Percentiles rank a stretch among this genome's conserved stretches.
Evolutionary conservation across 2,329 filamentous ascomycete genomes (phyloP).

Genomic region (Cucurbitaria berberidis): DNA sequence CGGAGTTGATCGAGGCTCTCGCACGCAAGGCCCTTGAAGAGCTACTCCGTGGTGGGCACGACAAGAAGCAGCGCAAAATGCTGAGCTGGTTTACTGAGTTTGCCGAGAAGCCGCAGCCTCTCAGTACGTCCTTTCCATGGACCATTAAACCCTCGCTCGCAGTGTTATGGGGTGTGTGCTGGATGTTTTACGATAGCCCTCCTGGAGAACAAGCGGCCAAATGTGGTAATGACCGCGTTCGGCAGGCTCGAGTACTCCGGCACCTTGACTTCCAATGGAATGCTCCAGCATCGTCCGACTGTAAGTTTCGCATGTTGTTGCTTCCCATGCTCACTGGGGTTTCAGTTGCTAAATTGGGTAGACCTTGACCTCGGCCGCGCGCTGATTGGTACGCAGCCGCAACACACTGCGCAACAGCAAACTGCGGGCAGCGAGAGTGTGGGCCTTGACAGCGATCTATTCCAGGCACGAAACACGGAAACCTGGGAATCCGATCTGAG

Average conservation of each 20-base stretch:
- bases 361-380: slow-evolving; percentile 41
- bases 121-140: slow-evolving; percentile 53
- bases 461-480: slow-evolving; percentile 43
- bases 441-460: slow-evolving; percentile 27
- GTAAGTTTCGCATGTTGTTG: slow-evolving; percentile 35
- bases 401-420: slow-evolving; percentile 36
- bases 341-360: slow-evolving; percentile 40
- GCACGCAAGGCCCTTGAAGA: slow-evolving; percentile 38
- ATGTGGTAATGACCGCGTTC: slow-evolving; percentile 29
- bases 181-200: slow-evolving; percentile 45
- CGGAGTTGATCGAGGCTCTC: slow-evolving; percentile 43
- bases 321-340: slow-evolving; percentile 18
- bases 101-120: slow-evolving; percentile 46
- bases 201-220: slow-evolving; percentile 13
- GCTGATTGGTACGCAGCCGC: slow-evolving; percentile 37
- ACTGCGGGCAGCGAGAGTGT: slow-evolving; percentile 18
- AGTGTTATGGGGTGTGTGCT: slow-evolving; percentile 54
- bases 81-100: slow-evolving; percentile 52
- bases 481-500: slow-evolving; percentile 31
- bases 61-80: slow-evolving; percentile 44
- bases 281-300: slow-evolving; percentile 40
- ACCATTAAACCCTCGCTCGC: slow-evolving; percentile 52
- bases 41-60: slow-evolving; percentile 33
- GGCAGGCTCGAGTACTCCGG: slow-evolving; percentile 34
- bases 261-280: slow-evolving; percentile 35